Conservation (phyloP, 2,329 filamentous ascomycete genomes). For the Botrytis pseudocinerea region DNA sequence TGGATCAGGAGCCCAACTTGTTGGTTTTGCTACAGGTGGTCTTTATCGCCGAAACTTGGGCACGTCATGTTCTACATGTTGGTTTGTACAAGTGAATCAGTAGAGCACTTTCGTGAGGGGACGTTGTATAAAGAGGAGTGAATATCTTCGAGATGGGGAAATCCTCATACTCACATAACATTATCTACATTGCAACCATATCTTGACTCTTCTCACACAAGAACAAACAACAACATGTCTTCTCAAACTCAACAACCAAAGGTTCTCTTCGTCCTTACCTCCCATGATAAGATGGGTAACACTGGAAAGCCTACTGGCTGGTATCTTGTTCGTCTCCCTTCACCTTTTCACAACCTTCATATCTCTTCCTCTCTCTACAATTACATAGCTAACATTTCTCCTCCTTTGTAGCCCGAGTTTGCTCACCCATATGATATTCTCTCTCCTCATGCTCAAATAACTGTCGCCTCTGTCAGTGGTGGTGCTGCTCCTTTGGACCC, state of each 20-base stretch:
- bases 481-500: constrained; percentile 49
- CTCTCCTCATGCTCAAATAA: constrained; percentile 44
- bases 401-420: constrained; percentile 47
- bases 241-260: constrained; percentile 42
- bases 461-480: constrained; percentile 49
- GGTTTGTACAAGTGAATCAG: background rate
- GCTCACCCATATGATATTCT: constrained; percentile 50
- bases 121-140: constrained; percentile 5
- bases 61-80: background rate
- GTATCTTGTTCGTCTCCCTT: constrained; percentile 47
- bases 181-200: background rate
- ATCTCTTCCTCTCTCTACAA: background rate
- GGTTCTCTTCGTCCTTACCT: constrained; percentile 55
- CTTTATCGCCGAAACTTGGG: background rate
- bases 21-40: background rate
- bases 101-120: background rate
- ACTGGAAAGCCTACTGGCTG: constrained; percentile 51
- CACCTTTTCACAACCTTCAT: background rate
- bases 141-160: background rate
- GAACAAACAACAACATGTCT: constrained; percentile 22
- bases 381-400: constrained; percentile 25
- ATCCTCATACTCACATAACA: background rate
- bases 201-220: background rate
- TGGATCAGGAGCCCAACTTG: background rate
- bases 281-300: constrained; percentile 39